phyloP scores from a whole-genome alignment of 129 eudicot species.

The Arctium minus region DNA sequence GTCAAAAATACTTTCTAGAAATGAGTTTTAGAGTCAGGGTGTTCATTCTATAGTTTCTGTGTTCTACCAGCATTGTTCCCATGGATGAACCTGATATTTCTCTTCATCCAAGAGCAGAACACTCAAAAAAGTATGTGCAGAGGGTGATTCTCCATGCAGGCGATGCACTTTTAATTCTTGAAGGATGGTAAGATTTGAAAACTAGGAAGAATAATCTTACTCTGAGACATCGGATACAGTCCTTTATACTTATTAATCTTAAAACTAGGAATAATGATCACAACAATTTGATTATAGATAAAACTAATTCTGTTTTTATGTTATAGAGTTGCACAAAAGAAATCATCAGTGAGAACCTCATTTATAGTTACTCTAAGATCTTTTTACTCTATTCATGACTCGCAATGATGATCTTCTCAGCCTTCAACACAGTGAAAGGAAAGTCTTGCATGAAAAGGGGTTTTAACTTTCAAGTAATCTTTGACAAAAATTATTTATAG shows the following conservation, averaged over 20 bases:
- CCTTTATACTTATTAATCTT: neutral
- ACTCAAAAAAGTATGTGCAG: neutral
- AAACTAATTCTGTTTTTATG: neutral
- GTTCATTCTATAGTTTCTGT: conserved; percentile 6
- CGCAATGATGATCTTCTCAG: too few relatives aligned
- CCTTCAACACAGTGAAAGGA: too few relatives aligned
- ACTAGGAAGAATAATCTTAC: too few relatives aligned
- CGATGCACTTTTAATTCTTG: too few relatives aligned
- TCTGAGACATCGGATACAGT: too few relatives aligned
- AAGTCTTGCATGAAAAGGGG: too few relatives aligned
- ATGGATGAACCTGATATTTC: conserved; percentile 53
- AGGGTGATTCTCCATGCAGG: too few relatives aligned
- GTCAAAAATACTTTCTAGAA: conserved; percentile 14
- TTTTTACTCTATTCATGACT: too few relatives aligned
- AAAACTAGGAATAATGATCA: neutral
- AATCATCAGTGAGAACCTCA: neutral
- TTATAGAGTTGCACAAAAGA: neutral
- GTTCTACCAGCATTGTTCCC: conserved; percentile 59
- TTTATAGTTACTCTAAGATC: neutral
- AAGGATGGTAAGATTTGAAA: too few relatives aligned
- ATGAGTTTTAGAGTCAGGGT: neutral
- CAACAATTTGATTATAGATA: neutral
- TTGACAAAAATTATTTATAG: too few relatives aligned
- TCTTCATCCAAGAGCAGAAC: conserved; percentile 68
- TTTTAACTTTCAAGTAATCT: too few relatives aligned